Evolutionary conservation across 805 yeast genomes (phyloP).

Genomic region (Starmerella potacharoeniae): DNA sequence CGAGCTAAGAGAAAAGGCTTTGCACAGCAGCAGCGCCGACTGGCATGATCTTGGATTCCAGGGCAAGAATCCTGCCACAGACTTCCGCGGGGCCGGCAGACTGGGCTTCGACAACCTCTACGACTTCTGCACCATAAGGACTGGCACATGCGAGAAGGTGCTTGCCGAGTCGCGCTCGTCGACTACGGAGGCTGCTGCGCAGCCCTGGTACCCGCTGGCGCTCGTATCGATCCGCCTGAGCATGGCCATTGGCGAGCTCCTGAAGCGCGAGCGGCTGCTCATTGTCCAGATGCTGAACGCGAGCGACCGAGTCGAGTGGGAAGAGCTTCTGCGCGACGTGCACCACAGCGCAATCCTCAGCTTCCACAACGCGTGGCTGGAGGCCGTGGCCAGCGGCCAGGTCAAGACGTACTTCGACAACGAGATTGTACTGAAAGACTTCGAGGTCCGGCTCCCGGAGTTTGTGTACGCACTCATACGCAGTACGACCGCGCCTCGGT

Average conservation of each 20-base stretch:
- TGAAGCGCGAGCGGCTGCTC: conserved; percentile 10
- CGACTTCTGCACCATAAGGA: conserved; percentile 18
- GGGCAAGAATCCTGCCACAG: conserved; percentile 30
- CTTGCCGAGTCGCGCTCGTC: conserved; percentile 24
- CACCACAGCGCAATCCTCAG: conserved; percentile 18
- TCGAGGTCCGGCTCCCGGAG: conserved; percentile 12
- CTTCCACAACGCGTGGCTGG: conserved; percentile 25
- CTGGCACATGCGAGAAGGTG: conserved; percentile 13
- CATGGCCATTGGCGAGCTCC: conserved; percentile 11
- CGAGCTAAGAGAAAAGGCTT: neutral
- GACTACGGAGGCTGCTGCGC: neutral
- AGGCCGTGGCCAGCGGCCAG: conserved; percentile 12
- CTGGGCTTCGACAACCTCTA: conserved; percentile 24
- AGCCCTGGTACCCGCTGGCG: conserved; percentile 30
- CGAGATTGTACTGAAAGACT: conserved; percentile 19
- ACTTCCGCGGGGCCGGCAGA: conserved; percentile 29
- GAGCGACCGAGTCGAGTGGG: neutral
- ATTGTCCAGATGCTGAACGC: conserved; percentile 6
- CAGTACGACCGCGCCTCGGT: neutral
- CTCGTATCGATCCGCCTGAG: conserved; percentile 27
- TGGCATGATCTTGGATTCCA: conserved; percentile 34
- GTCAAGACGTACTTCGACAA: conserved; percentile 25
- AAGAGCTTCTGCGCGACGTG: conserved; percentile 3
- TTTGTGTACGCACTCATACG: neutral
- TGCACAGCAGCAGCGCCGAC: conserved; percentile 8